These are phyloP conservation scores for Eutrema japonicum DNA, from an alignment of 345 rosid species.

Conservation along the genomic window DNA sequence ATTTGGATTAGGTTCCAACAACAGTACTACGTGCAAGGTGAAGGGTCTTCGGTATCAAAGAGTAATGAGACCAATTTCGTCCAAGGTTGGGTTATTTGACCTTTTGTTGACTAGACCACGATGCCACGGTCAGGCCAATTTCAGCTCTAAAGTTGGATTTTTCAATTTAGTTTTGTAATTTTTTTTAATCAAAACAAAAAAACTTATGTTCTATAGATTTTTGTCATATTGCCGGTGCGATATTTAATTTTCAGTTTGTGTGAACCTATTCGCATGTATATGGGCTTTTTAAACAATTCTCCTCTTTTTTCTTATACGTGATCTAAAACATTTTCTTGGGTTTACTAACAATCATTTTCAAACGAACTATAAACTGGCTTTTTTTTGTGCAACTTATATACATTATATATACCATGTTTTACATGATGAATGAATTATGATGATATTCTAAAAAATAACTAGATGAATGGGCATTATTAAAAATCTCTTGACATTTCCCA, in stretches of 20 bases:
- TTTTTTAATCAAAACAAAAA: not conserved
- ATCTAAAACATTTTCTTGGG: not conserved
- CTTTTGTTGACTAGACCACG: slow-evolving; percentile 32
- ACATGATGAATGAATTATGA: too few species aligned
- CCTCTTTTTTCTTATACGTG: not conserved
- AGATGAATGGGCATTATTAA: too few species aligned
- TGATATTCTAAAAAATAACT: too few species aligned
- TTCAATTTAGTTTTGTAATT: not conserved
- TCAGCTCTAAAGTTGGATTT: slow-evolving; percentile 8
- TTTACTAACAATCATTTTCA: not conserved
- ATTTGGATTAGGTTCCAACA: slow-evolving; percentile 51
- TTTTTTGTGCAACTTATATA: too few species aligned
- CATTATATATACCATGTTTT: too few species aligned
- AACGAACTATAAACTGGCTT: not conserved
- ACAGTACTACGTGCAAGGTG: slow-evolving; percentile 64
- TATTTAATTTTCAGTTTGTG: not conserved
- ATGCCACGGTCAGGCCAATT: slow-evolving; percentile 19
- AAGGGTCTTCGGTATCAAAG: slow-evolving; percentile 63
- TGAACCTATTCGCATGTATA: not conserved
- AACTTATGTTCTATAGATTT: slow-evolving; percentile 2
- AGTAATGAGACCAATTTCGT: slow-evolving; percentile 72
- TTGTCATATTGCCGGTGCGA: not conserved
- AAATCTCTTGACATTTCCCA: too few species aligned
- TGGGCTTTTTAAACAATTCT: not conserved
- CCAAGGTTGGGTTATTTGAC: slow-evolving; percentile 80